Percentiles rank a stretch among this genome's conserved stretches.
Evolutionary conservation across 495 filamentous ascomycete genomes (phyloP).

Genomic region (Wilcoxina mikolae): DNA sequence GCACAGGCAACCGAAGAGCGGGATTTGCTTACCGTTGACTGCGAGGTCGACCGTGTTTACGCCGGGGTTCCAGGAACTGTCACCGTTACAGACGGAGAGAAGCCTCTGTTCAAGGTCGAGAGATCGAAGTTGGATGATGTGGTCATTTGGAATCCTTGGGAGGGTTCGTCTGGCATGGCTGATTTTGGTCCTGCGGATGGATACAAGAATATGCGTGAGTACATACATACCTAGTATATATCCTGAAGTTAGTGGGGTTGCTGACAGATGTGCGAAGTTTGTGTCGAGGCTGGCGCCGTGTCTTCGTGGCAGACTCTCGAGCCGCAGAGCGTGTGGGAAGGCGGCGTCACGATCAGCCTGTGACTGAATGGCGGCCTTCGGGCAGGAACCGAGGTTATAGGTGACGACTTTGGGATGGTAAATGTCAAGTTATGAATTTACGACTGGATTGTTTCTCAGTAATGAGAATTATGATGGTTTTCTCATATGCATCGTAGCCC

Average conservation of each 20-base stretch:
- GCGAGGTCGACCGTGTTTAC: constrained; percentile 77
- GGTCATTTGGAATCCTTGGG: constrained; percentile 97
- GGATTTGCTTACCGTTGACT: constrained; percentile 43
- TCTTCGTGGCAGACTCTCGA: constrained; percentile 69
- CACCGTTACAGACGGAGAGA: constrained; percentile 44
- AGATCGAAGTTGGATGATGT: constrained; percentile 62
- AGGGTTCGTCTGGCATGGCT: constrained; percentile 60
- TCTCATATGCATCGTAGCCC: no score
- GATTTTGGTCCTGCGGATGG: constrained; percentile 85
- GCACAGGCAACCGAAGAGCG: constrained; percentile 41
- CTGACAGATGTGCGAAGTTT: constrained; percentile 36
- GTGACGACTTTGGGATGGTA: constrained; percentile 7
- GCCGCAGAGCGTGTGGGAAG: constrained; percentile 75
- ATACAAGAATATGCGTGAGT: constrained; percentile 58
- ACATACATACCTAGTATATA: not conserved
- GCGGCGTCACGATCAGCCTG: constrained; percentile 56
- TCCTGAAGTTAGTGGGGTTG: constrained; percentile 2
- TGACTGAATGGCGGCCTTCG: constrained; percentile 7
- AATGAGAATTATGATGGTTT: no score
- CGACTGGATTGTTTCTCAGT: no score
- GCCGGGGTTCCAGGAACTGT: constrained; percentile 30
- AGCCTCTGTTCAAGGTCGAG: constrained; percentile 51
- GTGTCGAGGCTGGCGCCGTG: constrained; percentile 81
- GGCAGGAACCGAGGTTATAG: not conserved
- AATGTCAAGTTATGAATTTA: constrained; percentile 6